Percentiles rank a stretch among this genome's conserved stretches.
phyloP scores from a whole-genome alignment of 495 filamentous ascomycete genomes.

The Penicillium waksmanii region DNA sequence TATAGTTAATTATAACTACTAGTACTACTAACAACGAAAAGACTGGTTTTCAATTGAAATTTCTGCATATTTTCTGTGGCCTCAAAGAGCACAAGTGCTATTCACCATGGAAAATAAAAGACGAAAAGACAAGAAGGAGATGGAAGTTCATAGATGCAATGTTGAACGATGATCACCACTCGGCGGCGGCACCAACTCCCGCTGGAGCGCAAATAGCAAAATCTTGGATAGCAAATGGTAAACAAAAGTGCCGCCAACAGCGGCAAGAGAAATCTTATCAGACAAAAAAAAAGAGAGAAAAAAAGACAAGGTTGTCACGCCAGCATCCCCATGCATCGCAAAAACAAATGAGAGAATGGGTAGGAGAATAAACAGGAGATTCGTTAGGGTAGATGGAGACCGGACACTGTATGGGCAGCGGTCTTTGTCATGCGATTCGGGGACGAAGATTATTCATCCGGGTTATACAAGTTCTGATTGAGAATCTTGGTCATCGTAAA shows the following conservation, averaged over 20 bases:
- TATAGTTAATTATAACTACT: neutral
- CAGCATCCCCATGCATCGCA: conserved; percentile 40
- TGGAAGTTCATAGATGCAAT: conserved; percentile 11
- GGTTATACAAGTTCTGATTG: conserved; percentile 66
- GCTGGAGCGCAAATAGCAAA: conserved; percentile 41
- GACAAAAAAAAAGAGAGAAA: conserved; percentile 2
- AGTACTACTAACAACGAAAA: neutral
- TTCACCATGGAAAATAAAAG: neutral
- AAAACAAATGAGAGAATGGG: conserved; percentile 23
- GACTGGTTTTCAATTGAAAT: neutral
- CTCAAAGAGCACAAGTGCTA: neutral
- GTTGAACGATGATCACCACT: conserved; percentile 15
- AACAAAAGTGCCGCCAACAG: conserved; percentile 22
- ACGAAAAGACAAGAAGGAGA: neutral
- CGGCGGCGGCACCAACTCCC: conserved; percentile 43
- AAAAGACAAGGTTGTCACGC: conserved; percentile 27
- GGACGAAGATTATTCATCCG: conserved; percentile 55
- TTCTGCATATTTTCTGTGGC: conserved; percentile 2
- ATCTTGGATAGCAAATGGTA: conserved; percentile 19
- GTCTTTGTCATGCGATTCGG: neutral
- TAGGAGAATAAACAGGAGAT: conserved; percentile 28
- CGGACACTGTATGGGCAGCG: neutral
- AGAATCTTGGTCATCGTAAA: conserved; percentile 95
- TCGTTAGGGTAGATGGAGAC: conserved; percentile 24
- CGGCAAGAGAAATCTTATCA: conserved; percentile 18